Conservation (phyloP, 2,329 filamentous ascomycete genomes). For the Ophiocordyceps camponoti-rufipedis region DNA sequence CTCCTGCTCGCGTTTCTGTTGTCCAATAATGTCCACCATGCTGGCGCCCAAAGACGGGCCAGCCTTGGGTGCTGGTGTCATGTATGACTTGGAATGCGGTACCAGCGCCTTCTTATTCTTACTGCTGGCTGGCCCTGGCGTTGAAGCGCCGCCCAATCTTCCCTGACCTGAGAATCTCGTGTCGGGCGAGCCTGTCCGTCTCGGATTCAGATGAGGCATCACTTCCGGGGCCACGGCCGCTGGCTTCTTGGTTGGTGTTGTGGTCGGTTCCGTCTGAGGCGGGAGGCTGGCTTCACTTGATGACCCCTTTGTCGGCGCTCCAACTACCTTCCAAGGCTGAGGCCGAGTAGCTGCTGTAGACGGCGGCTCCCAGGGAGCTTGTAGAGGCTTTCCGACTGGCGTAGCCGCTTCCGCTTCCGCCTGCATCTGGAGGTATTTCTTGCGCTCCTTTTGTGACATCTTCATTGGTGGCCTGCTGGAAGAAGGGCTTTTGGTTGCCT, state of each 20-base stretch:
- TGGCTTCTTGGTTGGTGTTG: constrained; percentile 16
- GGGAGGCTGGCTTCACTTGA: constrained; percentile 27
- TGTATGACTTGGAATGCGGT: constrained; percentile 44
- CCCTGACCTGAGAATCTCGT: constrained; percentile 43
- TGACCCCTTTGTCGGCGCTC: constrained; percentile 26
- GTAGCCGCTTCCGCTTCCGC: constrained; percentile 25
- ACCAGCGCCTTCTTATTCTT: constrained; percentile 23
- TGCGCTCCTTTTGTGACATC: constrained; percentile 82
- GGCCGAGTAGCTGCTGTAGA: constrained; percentile 17
- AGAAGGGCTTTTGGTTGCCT: constrained; percentile 22
- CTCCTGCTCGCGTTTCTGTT: constrained; percentile 73
- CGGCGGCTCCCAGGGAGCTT: constrained; percentile 26
- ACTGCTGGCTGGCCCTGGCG: constrained; percentile 10
- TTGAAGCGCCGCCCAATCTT: constrained; percentile 17
- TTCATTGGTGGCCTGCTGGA: constrained; percentile 30
- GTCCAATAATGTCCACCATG: constrained; percentile 73
- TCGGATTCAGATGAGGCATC: constrained; percentile 17
- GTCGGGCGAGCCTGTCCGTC: constrained; percentile 40
- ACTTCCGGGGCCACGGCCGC: constrained; percentile 24
- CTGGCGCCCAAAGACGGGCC: constrained; percentile 52
- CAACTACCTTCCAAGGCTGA: constrained; percentile 49
- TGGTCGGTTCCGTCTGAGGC: constrained; percentile 7
- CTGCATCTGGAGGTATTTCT: constrained; percentile 59
- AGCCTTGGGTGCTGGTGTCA: constrained; percentile 35
- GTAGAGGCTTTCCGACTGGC: constrained; percentile 6